Evolutionary conservation across 495 filamentous ascomycete species (phyloP).

Genomic region (Daldinia concentrica): DNA sequence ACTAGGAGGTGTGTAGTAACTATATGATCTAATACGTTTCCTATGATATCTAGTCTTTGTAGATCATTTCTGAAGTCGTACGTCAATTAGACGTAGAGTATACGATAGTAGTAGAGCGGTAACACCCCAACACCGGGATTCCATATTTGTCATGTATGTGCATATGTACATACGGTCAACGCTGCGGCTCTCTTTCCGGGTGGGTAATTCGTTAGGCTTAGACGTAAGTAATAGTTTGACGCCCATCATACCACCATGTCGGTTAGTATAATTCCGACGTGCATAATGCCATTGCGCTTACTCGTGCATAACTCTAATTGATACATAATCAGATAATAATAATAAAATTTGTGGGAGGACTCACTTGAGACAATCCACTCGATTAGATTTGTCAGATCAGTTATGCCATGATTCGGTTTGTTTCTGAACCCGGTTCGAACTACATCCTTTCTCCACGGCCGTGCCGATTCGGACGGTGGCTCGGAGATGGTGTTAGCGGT

Average conservation of each 20-base stretch:
- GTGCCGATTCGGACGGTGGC: not conserved
- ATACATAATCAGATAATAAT: constrained; percentile 18
- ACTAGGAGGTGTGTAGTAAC: not conserved
- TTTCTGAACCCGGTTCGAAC: not conserved
- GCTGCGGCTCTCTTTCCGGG: not conserved
- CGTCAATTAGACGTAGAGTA: constrained; percentile 19
- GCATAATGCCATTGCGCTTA: constrained; percentile 7
- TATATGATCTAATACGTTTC: not conserved
- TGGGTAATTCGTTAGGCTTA: not conserved
- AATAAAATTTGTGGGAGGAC: not conserved
- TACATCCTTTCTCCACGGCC: not conserved
- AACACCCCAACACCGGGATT: not conserved
- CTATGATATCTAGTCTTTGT: not conserved
- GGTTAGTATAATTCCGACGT: not conserved
- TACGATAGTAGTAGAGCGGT: not conserved
- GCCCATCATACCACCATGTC: not conserved
- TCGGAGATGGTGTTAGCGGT: constrained; percentile 5
- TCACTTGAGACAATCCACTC: not conserved
- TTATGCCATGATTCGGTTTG: not conserved
- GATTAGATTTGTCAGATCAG: not conserved
- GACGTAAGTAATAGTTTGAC: not conserved
- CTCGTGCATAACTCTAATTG: not conserved
- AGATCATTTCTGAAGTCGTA: constrained; percentile 3
- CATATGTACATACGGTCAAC: not conserved
- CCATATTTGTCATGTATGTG: not conserved